phyloP scores from a whole-genome alignment of 768 basidiomycete species.

The Coprinopsis cinerea region DNA sequence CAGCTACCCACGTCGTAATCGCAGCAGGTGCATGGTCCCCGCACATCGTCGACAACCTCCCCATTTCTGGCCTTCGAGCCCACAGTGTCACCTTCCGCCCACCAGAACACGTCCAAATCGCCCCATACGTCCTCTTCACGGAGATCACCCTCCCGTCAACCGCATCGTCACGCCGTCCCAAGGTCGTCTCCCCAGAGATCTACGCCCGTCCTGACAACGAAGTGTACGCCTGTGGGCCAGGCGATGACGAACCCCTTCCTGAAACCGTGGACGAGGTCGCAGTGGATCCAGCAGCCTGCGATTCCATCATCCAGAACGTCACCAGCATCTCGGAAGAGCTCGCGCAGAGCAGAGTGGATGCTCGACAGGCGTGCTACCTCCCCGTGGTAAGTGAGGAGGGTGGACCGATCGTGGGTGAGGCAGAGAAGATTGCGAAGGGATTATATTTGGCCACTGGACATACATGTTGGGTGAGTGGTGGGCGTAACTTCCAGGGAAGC shows the following conservation, averaged over 20 bases:
- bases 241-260: constrained; percentile 64
- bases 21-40: constrained; percentile 89
- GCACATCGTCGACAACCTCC: constrained; percentile 46
- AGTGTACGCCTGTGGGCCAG: constrained; percentile 75
- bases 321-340: constrained; percentile 55
- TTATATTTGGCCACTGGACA: constrained; percentile 74
- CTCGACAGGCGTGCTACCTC: constrained; percentile 69
- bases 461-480: constrained; percentile 62
- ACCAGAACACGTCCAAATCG: constrained; percentile 35
- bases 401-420: constrained; percentile 70
- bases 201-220: constrained; percentile 67
- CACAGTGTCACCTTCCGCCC: constrained; percentile 69
- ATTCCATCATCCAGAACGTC: constrained; percentile 50
- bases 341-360: constrained; percentile 44
- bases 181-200: constrained; percentile 50
- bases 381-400: constrained; percentile 54
- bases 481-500: no score
- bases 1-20: constrained; percentile 67
- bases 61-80: constrained; percentile 59
- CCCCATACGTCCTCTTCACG: constrained; percentile 81
- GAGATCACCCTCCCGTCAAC: constrained; percentile 41
- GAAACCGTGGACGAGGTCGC: constrained; percentile 64
- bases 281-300: constrained; percentile 52
- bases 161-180: constrained; percentile 8
- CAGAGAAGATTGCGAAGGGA: constrained; percentile 48